Conservation (phyloP, 768 basidiomycete genomes). For the Tylopilus plumbeoviolaceoides region DNA sequence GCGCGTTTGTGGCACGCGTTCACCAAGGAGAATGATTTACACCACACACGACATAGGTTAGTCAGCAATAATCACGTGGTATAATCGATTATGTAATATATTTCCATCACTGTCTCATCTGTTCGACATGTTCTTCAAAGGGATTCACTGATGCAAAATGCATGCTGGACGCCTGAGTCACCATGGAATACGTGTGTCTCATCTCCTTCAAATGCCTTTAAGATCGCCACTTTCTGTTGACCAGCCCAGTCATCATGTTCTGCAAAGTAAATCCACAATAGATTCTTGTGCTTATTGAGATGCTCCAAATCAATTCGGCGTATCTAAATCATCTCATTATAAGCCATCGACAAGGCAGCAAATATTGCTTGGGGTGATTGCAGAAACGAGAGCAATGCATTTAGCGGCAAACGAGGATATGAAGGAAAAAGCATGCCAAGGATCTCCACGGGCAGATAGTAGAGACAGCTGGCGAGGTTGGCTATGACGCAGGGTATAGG, state of each 20-base stretch:
- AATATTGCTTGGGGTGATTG: constrained; percentile 48
- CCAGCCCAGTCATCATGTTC: constrained; percentile 69
- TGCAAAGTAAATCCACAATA: constrained; percentile 56
- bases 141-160: constrained; percentile 67
- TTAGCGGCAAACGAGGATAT: constrained; percentile 44
- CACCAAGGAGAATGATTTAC: not conserved
- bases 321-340: constrained; percentile 67
- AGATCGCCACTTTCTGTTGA: constrained; percentile 42
- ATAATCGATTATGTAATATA: not conserved
- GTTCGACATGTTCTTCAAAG: not conserved
- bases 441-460: constrained; percentile 39
- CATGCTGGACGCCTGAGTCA: constrained; percentile 38
- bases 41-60: not conserved
- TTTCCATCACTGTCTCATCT: no score
- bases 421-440: constrained; percentile 43
- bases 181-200: constrained; percentile 41
- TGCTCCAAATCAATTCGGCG: constrained; percentile 45
- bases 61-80: constrained; percentile 11
- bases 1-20: constrained; percentile 15
- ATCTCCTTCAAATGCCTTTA: constrained; percentile 38
- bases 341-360: constrained; percentile 40
- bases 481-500: constrained; percentile 44
- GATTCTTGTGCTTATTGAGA: constrained; percentile 37
- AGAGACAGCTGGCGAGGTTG: constrained; percentile 39
- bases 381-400: constrained; percentile 44